These are phyloP conservation scores for Russula sp. DNA, from an alignment of 768 basidiomycete species.

Conservation along the genomic window DNA sequence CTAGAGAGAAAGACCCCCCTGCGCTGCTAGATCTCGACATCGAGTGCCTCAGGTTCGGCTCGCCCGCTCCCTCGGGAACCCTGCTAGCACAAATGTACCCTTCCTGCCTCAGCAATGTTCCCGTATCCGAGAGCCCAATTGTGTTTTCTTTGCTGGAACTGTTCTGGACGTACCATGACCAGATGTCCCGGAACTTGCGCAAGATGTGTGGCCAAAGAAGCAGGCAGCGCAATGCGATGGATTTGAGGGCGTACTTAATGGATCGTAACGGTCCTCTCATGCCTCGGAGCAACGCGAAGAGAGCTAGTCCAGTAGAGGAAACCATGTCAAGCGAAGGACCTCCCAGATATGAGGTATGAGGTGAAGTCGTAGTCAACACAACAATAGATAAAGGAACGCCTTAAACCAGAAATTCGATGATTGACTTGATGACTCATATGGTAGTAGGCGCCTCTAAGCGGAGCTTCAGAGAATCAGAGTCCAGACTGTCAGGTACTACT, in stretches of 20 bases:
- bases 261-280: background rate
- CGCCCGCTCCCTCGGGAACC: background rate
- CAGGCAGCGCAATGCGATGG: conserved; percentile 3
- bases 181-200: background rate
- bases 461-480: too few species aligned
- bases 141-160: background rate
- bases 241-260: background rate
- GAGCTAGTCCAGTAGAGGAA: background rate
- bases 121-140: background rate
- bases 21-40: background rate
- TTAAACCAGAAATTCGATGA: too few species aligned
- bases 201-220: background rate
- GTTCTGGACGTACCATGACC: background rate
- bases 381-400: background rate
- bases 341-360: background rate
- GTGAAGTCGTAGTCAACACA: background rate
- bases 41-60: background rate
- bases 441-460: too few species aligned
- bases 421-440: too few species aligned
- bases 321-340: background rate
- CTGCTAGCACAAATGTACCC: conserved; percentile 2
- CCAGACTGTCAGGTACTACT: too few species aligned
- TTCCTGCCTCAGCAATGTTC: background rate
- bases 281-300: background rate
- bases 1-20: background rate